These are phyloP conservation scores for Curvularia hawaiiensis DNA, from an alignment of 2,329 filamentous ascomycete genomes.

Conservation along the genomic window DNA sequence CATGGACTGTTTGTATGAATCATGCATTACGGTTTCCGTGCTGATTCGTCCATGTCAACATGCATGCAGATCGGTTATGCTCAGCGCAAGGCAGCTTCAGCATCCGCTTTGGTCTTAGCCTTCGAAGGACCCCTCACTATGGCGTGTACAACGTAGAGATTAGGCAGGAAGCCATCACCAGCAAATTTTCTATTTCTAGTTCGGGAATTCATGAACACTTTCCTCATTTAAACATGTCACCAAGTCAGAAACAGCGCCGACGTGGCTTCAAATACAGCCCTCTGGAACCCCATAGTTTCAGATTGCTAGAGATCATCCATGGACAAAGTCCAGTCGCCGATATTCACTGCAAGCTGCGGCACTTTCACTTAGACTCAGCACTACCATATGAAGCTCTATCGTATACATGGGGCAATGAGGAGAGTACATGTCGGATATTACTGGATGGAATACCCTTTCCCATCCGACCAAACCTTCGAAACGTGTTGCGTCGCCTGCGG, in stretches of 20 bases:
- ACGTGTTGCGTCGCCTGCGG: conserved; percentile 3
- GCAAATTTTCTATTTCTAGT: neutral
- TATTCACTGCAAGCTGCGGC: conserved; percentile 15
- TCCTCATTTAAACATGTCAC: neutral
- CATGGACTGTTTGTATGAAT: too few species aligned
- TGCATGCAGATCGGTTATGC: neutral
- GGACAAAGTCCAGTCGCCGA: conserved; percentile 8
- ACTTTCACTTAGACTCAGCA: conserved; percentile 11
- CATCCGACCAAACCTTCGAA: conserved; percentile 9
- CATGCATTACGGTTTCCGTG: too few species aligned
- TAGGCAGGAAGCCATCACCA: neutral
- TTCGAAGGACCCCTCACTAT: neutral
- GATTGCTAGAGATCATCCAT: conserved; percentile 13
- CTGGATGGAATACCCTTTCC: conserved; percentile 7
- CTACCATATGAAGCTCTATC: conserved; percentile 9
- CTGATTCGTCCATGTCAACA: too few species aligned
- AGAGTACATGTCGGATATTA: conserved; percentile 12
- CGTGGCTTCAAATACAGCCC: conserved; percentile 14
- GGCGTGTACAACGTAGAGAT: neutral
- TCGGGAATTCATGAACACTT: neutral
- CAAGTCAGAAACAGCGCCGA: conserved; percentile 9
- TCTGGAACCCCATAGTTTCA: conserved; percentile 11
- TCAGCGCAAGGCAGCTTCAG: neutral
- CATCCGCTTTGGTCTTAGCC: neutral
- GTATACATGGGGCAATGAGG: neutral